Percentiles rank a stretch among this genome's conserved stretches.
phyloP scores from a whole-genome alignment of 768 basidiomycete species.

The Mycena pura region DNA sequence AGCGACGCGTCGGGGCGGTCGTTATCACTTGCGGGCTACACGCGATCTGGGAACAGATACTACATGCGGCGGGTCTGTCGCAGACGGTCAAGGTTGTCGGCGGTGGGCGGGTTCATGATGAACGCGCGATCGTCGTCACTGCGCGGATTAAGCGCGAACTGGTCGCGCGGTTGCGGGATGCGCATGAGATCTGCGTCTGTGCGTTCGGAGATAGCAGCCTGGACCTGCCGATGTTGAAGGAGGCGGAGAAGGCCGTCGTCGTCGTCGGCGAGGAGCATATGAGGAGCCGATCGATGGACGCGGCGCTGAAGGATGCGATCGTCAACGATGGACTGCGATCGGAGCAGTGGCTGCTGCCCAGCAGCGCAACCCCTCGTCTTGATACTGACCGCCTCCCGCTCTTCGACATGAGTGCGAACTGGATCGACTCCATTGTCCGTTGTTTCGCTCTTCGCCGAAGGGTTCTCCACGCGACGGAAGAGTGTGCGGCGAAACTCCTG shows the following conservation, averaged over 20 bases:
- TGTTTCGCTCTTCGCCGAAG: constrained; percentile 9
- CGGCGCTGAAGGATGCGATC: constrained; percentile 25
- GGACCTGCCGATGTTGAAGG: constrained; percentile 33
- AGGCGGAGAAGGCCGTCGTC: constrained; percentile 29
- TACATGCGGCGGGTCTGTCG: constrained; percentile 25
- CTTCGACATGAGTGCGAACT: constrained; percentile 16
- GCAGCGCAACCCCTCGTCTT: constrained; percentile 24
- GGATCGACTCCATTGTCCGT: constrained; percentile 17
- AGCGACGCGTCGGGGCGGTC: too few species aligned
- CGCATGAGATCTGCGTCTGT: constrained; percentile 26
- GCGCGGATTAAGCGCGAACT: constrained; percentile 23
- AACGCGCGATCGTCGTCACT: constrained; percentile 31
- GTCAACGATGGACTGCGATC: constrained; percentile 26
- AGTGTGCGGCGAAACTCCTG: constrained; percentile 29
- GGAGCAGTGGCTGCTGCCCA: constrained; percentile 29
- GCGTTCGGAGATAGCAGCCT: constrained; percentile 33
- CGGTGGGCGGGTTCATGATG: constrained; percentile 25
- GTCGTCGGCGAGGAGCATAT: constrained; percentile 30
- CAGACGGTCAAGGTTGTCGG: constrained; percentile 30
- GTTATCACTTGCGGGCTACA: too few species aligned
- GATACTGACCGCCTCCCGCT: constrained; percentile 26
- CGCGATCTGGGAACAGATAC: constrained; percentile 31
- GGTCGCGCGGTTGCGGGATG: constrained; percentile 26
- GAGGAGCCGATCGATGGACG: constrained; percentile 32
- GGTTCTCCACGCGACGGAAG: constrained; percentile 24